phyloP scores from a whole-genome alignment of 2,329 filamentous ascomycete species.

The Pyricularia pennisetigena region DNA sequence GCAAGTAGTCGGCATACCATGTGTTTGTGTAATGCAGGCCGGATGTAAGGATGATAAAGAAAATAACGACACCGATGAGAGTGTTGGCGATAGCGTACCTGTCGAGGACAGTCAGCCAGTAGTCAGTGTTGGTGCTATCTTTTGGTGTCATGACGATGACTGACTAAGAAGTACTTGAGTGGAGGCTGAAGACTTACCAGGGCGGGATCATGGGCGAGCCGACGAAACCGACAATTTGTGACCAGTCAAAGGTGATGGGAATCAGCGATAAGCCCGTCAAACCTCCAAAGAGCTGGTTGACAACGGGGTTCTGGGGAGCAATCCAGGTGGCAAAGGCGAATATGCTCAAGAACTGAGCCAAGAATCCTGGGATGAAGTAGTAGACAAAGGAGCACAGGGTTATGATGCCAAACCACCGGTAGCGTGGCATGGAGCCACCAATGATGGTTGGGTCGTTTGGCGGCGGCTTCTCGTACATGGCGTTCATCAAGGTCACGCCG shows the following conservation, averaged over 20 bases:
- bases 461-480: slow-evolving; percentile 56
- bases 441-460: slow-evolving; percentile 38
- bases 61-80: slow-evolving; percentile 54
- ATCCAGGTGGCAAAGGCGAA: slow-evolving; percentile 39
- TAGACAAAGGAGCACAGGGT: slow-evolving; percentile 32
- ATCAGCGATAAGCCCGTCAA: slow-evolving; percentile 28
- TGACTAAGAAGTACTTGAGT: no score
- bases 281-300: slow-evolving; percentile 41
- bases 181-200: slow-evolving; percentile 33
- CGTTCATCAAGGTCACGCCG: slow-evolving; percentile 57
- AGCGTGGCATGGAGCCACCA: slow-evolving; percentile 56
- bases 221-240: slow-evolving; percentile 58
- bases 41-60: slow-evolving; percentile 51
- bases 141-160: no score
- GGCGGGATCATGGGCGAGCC: slow-evolving; percentile 60
- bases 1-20: slow-evolving; percentile 56
- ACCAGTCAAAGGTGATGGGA: slow-evolving; percentile 39
- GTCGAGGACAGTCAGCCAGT: not conserved
- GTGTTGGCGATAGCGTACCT: slow-evolving; percentile 67
- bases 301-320: slow-evolving; percentile 31
- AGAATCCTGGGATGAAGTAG: slow-evolving; percentile 43
- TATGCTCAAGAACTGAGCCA: slow-evolving; percentile 37
- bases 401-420: slow-evolving; percentile 34
- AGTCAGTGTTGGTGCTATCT: not conserved
- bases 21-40: slow-evolving; percentile 54